Base-by-base conservation (phyloP, 2,329 filamentous ascomycete genomes). In the Fusarium napiforme region DNA sequence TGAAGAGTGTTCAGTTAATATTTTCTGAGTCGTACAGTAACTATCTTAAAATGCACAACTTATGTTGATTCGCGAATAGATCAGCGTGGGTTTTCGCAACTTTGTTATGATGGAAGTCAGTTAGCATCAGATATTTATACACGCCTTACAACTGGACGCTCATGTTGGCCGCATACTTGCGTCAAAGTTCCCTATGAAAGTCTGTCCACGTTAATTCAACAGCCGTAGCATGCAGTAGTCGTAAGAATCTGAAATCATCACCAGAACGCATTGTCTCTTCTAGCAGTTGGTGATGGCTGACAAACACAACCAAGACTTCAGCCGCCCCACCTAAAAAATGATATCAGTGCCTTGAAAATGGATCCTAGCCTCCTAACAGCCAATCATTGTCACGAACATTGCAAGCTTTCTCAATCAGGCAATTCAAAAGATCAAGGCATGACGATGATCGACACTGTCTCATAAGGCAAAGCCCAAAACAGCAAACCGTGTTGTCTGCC, bases 131-230 rank as follows among this genome's bases (percentile, higher is more conserved):
- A 16, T 36, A 10, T 5, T 37, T 4, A 5, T 9, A 10, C 1
- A 37, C 9, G 2, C 36, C 36, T 19, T 19, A 4, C 8, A n/a
- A n/a, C 4, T 16, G 5, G 9, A 8, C 4, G 7, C 6, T 16
- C 9, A 18, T 16, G 15, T n/a, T 21, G 1, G 10, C 15, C 7
- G 4, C 15, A n/a, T 9, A 18, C 10, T 30, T 8, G 15, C 15
- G 9, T 12, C 15, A n/a, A 49, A 18, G 6, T 16, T 0, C 3
- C 15, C 2, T 11, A 2, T 16, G 7, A 18, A 4, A 5, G 0
- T 4, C 4, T 8, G 8, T 32, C 21, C 3, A 14, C 5, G 14
- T 19, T 3, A 14, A 15, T 9, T 5, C 12, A 9, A 14, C 7
- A 26, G 5, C 18, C 43, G 12, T 19, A 16, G 26, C 9, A n/a